These are phyloP conservation scores for Calonectria pauciramosa DNA, from an alignment of 2,329 filamentous ascomycete species.

Conservation along the genomic window DNA sequence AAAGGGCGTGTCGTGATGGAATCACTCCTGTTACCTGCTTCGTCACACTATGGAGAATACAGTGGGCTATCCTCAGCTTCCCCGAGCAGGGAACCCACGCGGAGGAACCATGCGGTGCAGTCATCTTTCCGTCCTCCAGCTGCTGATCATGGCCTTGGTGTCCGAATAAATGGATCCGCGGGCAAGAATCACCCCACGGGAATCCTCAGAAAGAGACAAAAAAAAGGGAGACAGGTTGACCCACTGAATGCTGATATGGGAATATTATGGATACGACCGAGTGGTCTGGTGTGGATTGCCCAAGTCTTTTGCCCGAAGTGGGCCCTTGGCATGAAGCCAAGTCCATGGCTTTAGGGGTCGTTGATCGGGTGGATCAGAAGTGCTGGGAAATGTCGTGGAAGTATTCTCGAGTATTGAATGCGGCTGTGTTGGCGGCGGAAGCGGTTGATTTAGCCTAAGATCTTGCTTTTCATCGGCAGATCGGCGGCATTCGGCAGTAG, in stretches of 20 bases:
- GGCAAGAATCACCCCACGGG: neutral
- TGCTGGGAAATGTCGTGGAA: neutral
- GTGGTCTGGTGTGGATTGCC: neutral
- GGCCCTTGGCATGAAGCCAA: conserved; percentile 5
- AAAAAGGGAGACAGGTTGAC: neutral
- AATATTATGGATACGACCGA: conserved; percentile 1
- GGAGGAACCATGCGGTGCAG: neutral
- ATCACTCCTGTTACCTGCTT: conserved; percentile 1
- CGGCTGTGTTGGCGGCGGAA: neutral
- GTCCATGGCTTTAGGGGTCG: neutral
- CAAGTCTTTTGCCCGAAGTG: conserved; percentile 1
- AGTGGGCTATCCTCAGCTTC: neutral
- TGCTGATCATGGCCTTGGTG: conserved; percentile 2
- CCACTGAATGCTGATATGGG: neutral
- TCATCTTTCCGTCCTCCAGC: neutral
- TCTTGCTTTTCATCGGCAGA: neutral
- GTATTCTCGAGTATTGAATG: neutral
- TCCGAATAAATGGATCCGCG: neutral
- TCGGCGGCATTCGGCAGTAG: neutral
- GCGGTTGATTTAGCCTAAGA: conserved; percentile 2
- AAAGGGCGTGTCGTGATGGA: neutral
- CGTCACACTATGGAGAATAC: neutral
- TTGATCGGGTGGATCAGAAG: neutral
- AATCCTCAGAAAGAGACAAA: neutral
- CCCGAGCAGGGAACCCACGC: conserved; percentile 1